Evolutionary conservation across 176 grass and related monocot genomes (phyloP).

Genomic region (Cocos nucifera): DNA sequence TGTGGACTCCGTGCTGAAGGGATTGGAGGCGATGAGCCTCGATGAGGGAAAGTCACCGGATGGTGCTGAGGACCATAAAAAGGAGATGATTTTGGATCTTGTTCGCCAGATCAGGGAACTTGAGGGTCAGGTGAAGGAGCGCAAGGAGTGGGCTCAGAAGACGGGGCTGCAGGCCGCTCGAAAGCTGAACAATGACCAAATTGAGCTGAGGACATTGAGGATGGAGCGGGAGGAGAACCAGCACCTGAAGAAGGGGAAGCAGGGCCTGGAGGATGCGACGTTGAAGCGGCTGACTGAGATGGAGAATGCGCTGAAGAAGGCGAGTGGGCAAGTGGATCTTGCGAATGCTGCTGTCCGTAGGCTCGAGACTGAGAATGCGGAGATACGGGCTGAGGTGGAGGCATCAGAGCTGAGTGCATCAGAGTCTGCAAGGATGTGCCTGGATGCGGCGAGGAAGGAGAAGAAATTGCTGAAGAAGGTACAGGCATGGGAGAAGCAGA

Average conservation of each 20-base stretch:
- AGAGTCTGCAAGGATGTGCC: conserved; percentile 59
- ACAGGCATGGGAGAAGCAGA: conserved; percentile 61
- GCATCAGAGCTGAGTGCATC: conserved; percentile 83
- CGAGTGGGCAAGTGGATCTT: conserved; percentile 69
- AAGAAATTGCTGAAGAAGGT: conserved; percentile 73
- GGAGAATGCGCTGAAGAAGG: conserved; percentile 86
- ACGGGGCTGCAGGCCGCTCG: conserved; percentile 83
- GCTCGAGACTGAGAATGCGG: conserved; percentile 87
- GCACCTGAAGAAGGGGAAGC: conserved; percentile 64
- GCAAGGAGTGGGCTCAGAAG: conserved; percentile 84
- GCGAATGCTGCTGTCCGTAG: conserved; percentile 62
- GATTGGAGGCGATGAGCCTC: conserved; percentile 46
- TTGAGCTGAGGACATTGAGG: conserved; percentile 61
- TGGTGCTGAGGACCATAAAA: conserved; percentile 35
- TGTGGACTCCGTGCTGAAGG: conserved; percentile 37
- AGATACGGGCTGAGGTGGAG: conserved; percentile 95
- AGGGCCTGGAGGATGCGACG: conserved; percentile 54
- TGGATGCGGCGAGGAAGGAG: conserved; percentile 58
- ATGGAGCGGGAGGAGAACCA: conserved; percentile 77
- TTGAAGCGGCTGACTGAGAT: conserved; percentile 60
- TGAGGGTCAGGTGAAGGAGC: conserved; percentile 74
- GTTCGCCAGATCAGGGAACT: conserved; percentile 65
- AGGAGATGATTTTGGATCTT: conserved; percentile 51
- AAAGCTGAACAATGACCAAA: conserved; percentile 80
- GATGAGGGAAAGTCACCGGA: conserved; percentile 36